Evolutionary conservation across 345 rosid species (phyloP), one percentile per base, ranked within the genome.

Genomic region (Lepidium didymum): DNA sequence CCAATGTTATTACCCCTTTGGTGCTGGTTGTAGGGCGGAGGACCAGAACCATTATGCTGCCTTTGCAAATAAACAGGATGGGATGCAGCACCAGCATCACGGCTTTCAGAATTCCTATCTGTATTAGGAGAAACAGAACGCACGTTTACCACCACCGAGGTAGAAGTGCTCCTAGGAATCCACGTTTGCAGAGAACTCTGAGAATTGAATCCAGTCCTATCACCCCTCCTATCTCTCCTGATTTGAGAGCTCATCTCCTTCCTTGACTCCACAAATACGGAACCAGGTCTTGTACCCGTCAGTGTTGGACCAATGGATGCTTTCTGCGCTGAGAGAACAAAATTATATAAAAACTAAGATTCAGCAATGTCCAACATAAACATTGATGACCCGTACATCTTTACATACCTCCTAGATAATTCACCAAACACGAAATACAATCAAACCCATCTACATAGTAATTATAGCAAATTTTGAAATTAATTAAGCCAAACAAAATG

Each of bases 161-260:
- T 35, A 18, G 74, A 14, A 25, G 85, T 45, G 21, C 77, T 86
- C 79, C 91, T 82, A 8, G 92, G 97, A 27, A 90, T 77, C 98
- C 98, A 90, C 7, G 79, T 82, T 45, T 74, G 96, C 46, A 86
- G 92, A 14, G 80, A 37, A 23, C 25, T 63, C 38, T 74, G 83
- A 13, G 78, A 59, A 31, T 75, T 65, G 12, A 14, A 21, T 62
- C 96, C 71, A 33, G 84, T 47, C 80, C 90, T 63, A 10, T 88
- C 81, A 79, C 67, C 79, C 46, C 81, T 75, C 78, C 91, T 60
- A 4, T 88, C 83, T 79, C 72, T 80, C 52, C 85, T 72, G 52
- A 69, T 64, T 37, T 87, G 92, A 69, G 56, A 80, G 78, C 86
- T 87, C 98, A 90, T 72, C 5, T 31, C 83, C 56, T 73, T 81